Evolutionary conservation across 2,329 filamentous ascomycete species (phyloP).

Genomic region (Lecanicillium sp.): DNA sequence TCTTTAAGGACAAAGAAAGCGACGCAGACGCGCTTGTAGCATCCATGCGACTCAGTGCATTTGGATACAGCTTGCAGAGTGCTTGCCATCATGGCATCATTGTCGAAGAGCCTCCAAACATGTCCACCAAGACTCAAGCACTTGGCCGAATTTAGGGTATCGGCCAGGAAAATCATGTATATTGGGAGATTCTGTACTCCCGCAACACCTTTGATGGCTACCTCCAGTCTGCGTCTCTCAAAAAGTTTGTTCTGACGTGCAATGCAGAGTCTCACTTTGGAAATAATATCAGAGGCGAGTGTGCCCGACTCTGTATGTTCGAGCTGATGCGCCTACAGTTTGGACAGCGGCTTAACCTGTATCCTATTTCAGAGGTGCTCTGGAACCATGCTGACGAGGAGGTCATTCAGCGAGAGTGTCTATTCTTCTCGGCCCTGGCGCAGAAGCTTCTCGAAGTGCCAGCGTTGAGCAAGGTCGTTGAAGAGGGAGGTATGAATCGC

Average conservation of each 20-base stretch:
- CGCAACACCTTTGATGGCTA: background rate
- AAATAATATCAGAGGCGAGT: background rate
- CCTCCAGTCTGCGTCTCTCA: background rate
- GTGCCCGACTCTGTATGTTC: background rate
- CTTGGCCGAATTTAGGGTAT: background rate
- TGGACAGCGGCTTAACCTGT: background rate
- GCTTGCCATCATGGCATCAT: background rate
- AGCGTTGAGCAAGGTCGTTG: background rate
- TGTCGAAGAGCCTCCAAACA: background rate
- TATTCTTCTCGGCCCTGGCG: background rate
- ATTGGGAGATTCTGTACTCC: background rate
- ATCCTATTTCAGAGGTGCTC: background rate
- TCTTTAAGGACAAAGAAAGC: background rate
- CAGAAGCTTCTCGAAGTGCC: background rate
- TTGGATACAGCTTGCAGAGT: background rate
- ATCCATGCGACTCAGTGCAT: background rate
- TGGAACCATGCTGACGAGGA: background rate
- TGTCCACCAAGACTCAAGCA: background rate
- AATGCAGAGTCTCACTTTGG: background rate
- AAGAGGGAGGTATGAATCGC: background rate
- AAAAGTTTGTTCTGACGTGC: background rate
- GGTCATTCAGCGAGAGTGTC: background rate
- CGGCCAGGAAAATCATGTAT: background rate
- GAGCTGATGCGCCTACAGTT: background rate
- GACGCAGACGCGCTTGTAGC: background rate